These are phyloP conservation scores for Metschnikowia lochheadii DNA, from an alignment of 805 yeast genomes.

Conservation along the genomic window DNA sequence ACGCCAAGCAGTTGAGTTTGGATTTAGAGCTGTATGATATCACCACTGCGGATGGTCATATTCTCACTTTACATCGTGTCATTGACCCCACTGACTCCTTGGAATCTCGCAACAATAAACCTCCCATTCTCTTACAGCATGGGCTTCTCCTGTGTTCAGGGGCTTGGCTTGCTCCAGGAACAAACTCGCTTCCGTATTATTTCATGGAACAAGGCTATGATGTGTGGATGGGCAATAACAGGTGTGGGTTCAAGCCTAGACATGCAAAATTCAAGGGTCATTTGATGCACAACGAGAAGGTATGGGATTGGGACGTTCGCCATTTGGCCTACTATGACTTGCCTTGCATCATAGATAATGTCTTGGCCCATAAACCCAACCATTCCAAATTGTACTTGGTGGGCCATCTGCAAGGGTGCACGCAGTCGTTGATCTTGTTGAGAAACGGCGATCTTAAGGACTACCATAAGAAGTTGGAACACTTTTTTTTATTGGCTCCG, in stretches of 20 bases:
- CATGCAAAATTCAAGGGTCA: slow-evolving; percentile 43
- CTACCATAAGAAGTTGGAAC: slow-evolving; percentile 53
- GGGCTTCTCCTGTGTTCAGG: slow-evolving; percentile 88
- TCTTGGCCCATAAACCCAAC: slow-evolving; percentile 41
- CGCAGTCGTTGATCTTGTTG: slow-evolving; percentile 73
- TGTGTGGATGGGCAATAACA: slow-evolving; percentile 87
- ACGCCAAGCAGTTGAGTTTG: slow-evolving; percentile 58
- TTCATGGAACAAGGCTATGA: slow-evolving; percentile 59
- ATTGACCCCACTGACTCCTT: slow-evolving; percentile 43
- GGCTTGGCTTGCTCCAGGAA: slow-evolving; percentile 80
- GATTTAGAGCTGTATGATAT: slow-evolving; percentile 56
- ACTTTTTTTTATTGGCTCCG: slow-evolving; percentile 79
- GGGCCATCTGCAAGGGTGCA: slow-evolving; percentile 93
- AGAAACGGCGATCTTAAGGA: slow-evolving; percentile 34
- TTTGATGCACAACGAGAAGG: slow-evolving; percentile 40
- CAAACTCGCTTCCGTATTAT: slow-evolving; percentile 66
- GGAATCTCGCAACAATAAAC: slow-evolving; percentile 28
- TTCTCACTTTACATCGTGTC: slow-evolving; percentile 61
- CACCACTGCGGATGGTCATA: slow-evolving; percentile 76
- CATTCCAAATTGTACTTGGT: slow-evolving; percentile 53
- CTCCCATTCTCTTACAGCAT: slow-evolving; percentile 75
- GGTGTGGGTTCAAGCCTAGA: slow-evolving; percentile 78
- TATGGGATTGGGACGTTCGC: slow-evolving; percentile 94
- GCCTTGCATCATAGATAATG: slow-evolving; percentile 64
- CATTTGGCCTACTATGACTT: slow-evolving; percentile 79